Conservation (phyloP, 2,329 filamentous ascomycete species). For the Botrytis cinerea region DNA sequence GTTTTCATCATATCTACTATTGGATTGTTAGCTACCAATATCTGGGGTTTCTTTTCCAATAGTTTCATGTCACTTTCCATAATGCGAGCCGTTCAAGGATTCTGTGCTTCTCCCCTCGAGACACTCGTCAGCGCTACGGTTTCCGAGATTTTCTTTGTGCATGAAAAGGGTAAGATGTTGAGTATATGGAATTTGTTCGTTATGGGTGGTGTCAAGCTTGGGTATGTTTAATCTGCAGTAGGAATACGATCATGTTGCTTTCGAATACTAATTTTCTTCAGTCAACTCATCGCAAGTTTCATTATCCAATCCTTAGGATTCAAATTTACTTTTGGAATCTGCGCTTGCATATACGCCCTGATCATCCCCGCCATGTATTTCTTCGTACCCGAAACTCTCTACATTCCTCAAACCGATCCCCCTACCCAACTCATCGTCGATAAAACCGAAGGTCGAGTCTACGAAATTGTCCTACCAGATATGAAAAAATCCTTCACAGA, state of each 20-base stretch:
- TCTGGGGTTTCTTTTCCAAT: conserved; percentile 46
- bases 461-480: conserved; percentile 36
- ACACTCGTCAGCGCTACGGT: conserved; percentile 44
- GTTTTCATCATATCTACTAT: conserved; percentile 41
- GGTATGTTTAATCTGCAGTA: conserved; percentile 27
- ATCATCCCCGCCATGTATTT: conserved; percentile 48
- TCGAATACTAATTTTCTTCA: conserved; percentile 26
- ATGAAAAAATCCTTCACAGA: conserved; percentile 43
- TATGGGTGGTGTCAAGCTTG: conserved; percentile 38
- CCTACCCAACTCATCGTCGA: conserved; percentile 34
- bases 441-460: conserved; percentile 34
- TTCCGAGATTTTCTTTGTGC: conserved; percentile 50
- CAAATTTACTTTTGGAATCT: conserved; percentile 44
- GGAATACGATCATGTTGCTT: not conserved
- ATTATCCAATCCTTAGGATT: conserved; percentile 44
- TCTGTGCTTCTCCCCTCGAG: conserved; percentile 39
- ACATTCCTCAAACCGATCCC: conserved; percentile 26
- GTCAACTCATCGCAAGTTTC: conserved; percentile 48
- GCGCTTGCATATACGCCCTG: conserved; percentile 46
- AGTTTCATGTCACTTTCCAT: conserved; percentile 44
- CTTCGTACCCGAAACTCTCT: conserved; percentile 49
- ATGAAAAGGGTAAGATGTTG: conserved; percentile 46
- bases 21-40: conserved; percentile 43
- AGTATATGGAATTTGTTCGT: conserved; percentile 37
- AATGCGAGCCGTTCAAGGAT: conserved; percentile 40